Evolutionary conservation across 2,329 filamentous ascomycete species (phyloP).

Genomic region (Nemania sp.): DNA sequence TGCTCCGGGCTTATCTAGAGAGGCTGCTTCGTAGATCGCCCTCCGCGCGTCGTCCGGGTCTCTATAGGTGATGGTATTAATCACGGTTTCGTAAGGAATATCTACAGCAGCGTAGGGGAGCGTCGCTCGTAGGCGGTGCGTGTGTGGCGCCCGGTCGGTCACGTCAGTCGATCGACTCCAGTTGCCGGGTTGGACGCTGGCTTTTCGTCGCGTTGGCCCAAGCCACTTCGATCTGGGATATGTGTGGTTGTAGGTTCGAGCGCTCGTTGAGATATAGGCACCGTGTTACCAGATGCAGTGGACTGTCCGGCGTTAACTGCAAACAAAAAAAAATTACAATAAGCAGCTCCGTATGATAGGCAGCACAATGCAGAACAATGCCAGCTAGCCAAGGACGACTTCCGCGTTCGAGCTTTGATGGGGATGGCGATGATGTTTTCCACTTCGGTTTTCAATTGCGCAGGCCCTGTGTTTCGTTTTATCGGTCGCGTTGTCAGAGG

Average conservation of each 20-base stretch:
- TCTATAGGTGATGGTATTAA: too few relatives aligned
- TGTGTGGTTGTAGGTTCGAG: neutral
- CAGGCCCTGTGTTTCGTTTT: conserved; percentile 9
- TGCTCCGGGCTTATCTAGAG: too few relatives aligned
- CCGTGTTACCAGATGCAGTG: neutral
- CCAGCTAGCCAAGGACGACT: neutral
- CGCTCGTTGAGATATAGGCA: too few relatives aligned
- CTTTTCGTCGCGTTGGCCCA: conserved; percentile 12
- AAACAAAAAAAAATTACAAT: conserved; percentile 2
- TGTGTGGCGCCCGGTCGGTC: neutral
- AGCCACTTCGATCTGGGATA: neutral
- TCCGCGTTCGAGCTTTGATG: conserved; percentile 2
- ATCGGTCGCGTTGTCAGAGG: conserved; percentile 17
- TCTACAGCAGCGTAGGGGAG: conserved; percentile 9
- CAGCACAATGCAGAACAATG: conserved; percentile 3
- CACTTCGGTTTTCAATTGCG: conserved; percentile 14
- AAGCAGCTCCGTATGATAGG: too few relatives aligned
- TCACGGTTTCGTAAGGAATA: conserved; percentile 6
- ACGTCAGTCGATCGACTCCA: neutral
- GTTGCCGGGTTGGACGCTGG: conserved; percentile 1
- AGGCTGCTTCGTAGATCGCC: too few relatives aligned
- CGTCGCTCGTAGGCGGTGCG: neutral
- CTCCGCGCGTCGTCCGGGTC: too few relatives aligned
- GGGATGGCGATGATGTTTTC: neutral
- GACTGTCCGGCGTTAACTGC: neutral